These are phyloP conservation scores for Lipomyces spencermartinsiae DNA, from an alignment of 805 yeast species.

Conservation along the genomic window DNA sequence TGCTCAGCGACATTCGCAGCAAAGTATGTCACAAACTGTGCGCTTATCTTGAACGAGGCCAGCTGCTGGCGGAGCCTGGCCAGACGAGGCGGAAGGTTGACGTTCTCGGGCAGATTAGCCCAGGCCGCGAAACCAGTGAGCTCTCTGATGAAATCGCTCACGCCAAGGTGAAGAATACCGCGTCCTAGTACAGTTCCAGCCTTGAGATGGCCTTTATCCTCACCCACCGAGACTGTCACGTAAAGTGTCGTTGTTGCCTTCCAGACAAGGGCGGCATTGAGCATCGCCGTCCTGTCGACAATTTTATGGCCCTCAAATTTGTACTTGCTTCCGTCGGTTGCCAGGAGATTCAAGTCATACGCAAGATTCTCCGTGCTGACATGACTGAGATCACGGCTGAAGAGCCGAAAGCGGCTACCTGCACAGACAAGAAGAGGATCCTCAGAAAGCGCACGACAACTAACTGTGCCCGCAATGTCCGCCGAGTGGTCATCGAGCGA, in stretches of 20 bases:
- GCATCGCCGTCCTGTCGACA: neutral
- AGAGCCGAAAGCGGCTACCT: slow-evolving; percentile 1
- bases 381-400: slow-evolving; percentile 3
- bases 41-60: neutral
- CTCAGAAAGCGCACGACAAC: neutral
- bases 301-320: slow-evolving; percentile 1
- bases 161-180: slow-evolving; percentile 2
- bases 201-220: neutral
- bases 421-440: neutral
- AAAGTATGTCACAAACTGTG: neutral
- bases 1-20: neutral
- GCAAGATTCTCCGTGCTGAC: neutral
- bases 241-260: slow-evolving; percentile 1
- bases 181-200: neutral
- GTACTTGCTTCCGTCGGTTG: neutral
- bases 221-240: neutral
- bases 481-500: neutral
- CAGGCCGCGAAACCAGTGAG: slow-evolving; percentile 3
- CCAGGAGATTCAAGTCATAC: neutral
- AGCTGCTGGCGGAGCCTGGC: neutral
- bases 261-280: neutral
- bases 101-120: neutral
- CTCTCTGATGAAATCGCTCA: slow-evolving; percentile 2
- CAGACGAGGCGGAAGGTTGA: neutral
- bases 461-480: neutral